phyloP scores from a whole-genome alignment of 116 monocot genomes.

The Thalassia testudinum region DNA sequence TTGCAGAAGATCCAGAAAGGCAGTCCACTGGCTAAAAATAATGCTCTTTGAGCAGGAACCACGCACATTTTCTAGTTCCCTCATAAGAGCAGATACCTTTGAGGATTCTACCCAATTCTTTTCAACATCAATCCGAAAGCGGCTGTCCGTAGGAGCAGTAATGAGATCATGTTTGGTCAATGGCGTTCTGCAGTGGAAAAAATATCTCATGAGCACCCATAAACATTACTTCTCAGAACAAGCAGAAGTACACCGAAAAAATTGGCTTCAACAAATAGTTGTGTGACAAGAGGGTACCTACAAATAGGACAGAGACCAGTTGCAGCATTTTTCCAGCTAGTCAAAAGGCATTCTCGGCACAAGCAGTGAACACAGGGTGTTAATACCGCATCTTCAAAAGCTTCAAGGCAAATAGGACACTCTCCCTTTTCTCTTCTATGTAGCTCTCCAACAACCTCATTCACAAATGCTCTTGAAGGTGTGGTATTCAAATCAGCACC shows the following conservation, averaged over 20 bases:
- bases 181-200: slow-evolving; percentile 32
- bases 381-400: slow-evolving; percentile 94
- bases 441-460: slow-evolving; percentile 71
- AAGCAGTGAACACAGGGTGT: slow-evolving; percentile 92
- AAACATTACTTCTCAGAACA: background rate
- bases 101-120: slow-evolving; percentile 94
- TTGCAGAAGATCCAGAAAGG: slow-evolving; percentile 84
- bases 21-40: slow-evolving; percentile 97
- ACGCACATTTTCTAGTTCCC: slow-evolving; percentile 52
- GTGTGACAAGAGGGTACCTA: slow-evolving; percentile 25
- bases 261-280: background rate
- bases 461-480: slow-evolving; percentile 67
- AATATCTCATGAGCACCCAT: no score
- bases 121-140: slow-evolving; percentile 72
- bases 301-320: slow-evolving; percentile 88
- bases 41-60: slow-evolving; percentile 72
- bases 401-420: slow-evolving; percentile 95
- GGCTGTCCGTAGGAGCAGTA: slow-evolving; percentile 63
- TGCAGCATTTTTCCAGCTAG: slow-evolving; percentile 60
- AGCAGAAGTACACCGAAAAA: background rate
- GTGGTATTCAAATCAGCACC: slow-evolving; percentile 12
- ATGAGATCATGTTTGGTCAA: slow-evolving; percentile 62
- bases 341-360: slow-evolving; percentile 80
- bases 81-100: slow-evolving; percentile 69
- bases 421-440: slow-evolving; percentile 67